Evolutionary conservation across 352 stramenopile genomes (phyloP).

Genomic region (Globisporangium uncinulatum): DNA sequence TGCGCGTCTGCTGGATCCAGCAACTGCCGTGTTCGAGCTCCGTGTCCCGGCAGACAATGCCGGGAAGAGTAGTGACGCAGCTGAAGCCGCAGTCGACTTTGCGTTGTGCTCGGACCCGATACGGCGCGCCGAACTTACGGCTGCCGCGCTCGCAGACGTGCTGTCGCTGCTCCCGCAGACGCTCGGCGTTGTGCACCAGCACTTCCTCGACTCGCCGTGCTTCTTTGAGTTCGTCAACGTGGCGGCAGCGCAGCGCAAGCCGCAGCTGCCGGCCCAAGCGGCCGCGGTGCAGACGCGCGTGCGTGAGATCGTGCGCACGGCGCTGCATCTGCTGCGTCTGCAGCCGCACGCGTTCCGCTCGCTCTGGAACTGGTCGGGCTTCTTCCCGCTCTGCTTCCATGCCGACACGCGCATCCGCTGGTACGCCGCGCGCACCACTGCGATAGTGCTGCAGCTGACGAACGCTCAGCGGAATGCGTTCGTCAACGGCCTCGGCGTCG

Average conservation of each 20-base stretch:
- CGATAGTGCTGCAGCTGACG: slow-evolving; percentile 59
- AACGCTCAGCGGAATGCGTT: slow-evolving; percentile 64
- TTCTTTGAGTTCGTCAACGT: slow-evolving; percentile 75
- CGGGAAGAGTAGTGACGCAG: background rate
- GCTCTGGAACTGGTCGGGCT: slow-evolving; percentile 79
- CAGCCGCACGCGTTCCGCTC: slow-evolving; percentile 43
- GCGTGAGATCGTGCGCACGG: slow-evolving; percentile 48
- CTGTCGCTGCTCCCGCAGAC: slow-evolving; percentile 48
- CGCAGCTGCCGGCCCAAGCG: slow-evolving; percentile 23
- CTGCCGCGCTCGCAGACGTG: slow-evolving; percentile 45
- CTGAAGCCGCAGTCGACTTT: slow-evolving; percentile 1
- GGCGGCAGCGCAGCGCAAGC: slow-evolving; percentile 25
- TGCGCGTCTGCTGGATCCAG: slow-evolving; percentile 50
- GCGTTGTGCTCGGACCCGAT: slow-evolving; percentile 42
- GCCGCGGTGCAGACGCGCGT: slow-evolving; percentile 29
- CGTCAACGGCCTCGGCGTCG: slow-evolving; percentile 39
- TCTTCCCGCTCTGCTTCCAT: slow-evolving; percentile 79
- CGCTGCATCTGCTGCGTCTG: slow-evolving; percentile 45
- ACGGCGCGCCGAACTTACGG: slow-evolving; percentile 44
- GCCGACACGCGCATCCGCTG: slow-evolving; percentile 49
- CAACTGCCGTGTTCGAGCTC: background rate
- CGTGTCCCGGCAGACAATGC: slow-evolving; percentile 40
- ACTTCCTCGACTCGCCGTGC: slow-evolving; percentile 55
- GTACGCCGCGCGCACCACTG: slow-evolving; percentile 56
- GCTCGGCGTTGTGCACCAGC: slow-evolving; percentile 53